Evolutionary conservation across 1,284 basidiomycete genomes (phyloP), one percentile per base, ranked within the genome.

Genomic region (Apiotrichum sp.): DNA sequence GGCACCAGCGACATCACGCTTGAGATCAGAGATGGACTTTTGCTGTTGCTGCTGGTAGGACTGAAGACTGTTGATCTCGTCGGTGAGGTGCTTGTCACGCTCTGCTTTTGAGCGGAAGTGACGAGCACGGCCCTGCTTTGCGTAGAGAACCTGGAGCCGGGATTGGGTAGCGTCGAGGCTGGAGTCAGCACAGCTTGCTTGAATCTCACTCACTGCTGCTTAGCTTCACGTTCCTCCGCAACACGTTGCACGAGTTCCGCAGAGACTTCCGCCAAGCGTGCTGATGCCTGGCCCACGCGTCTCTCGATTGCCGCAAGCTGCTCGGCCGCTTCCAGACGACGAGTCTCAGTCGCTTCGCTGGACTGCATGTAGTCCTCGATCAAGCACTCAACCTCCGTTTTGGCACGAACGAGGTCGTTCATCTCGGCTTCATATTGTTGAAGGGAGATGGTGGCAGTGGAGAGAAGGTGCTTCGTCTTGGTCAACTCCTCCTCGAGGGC

Each of bases 21-120:
- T 80, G 4, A 88, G 80, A 11, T 81, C 83, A 31, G 81, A 74
- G 45, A 82, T 79, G 50, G 87, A 82, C 62, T 83, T 80, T 57
- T 77, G 75, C 57, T 84, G 84, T 11, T 86, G 77, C 65, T 84
- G 84, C 45, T 72, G 72, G 52, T 87, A 77, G 4, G 79, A 76
- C 46, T 83, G 79, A 56, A 92, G 81, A 3, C 86, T 83, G 2
- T 81, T 75, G 47, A 96, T 86, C 67, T 93, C 89, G 13, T 81
- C 79, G 14, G 78, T 80, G 33, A 97, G 79, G 68, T 84, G 93
- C 22, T 80, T 75, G 69, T 97, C 93, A 11, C 93, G 84, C 64
- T 92, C 90, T 0, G 81, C 80, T 68, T 86, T 85, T 11, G 87
- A 88, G n/a, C 83, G 78, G 78, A 95, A 97, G 65, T 88, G 88